These are phyloP conservation scores for Aspergillus saccharolyticus DNA, from an alignment of 495 filamentous ascomycete species.

Conservation along the genomic window DNA sequence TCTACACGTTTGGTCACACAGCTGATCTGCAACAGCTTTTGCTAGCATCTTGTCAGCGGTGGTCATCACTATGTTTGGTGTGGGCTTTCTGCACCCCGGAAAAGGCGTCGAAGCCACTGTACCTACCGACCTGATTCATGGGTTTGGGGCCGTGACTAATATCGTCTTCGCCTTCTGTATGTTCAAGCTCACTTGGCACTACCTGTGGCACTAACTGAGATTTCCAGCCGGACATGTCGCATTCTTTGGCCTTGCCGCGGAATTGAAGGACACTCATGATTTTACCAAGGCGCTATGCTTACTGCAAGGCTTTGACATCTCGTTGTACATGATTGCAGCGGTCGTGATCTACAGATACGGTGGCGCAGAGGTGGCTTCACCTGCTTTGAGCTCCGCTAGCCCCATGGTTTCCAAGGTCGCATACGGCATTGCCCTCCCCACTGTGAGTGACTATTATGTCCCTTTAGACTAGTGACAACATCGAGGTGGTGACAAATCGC, in stretches of 20 bases:
- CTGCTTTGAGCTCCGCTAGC: slow-evolving; percentile 67
- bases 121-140: slow-evolving; percentile 30
- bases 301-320: slow-evolving; percentile 59
- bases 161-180: slow-evolving; percentile 46
- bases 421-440: slow-evolving; percentile 75
- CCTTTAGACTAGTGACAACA: background rate
- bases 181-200: background rate
- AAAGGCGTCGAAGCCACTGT: slow-evolving; percentile 23
- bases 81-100: slow-evolving; percentile 43
- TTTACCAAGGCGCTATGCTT: slow-evolving; percentile 62
- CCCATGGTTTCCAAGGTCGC: slow-evolving; percentile 59
- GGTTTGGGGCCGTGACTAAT: slow-evolving; percentile 42
- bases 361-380: slow-evolving; percentile 60
- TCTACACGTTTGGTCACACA: background rate
- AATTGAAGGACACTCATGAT: slow-evolving; percentile 64
- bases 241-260: slow-evolving; percentile 72
- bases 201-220: background rate
- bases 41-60: slow-evolving; percentile 64
- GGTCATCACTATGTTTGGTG: slow-evolving; percentile 64
- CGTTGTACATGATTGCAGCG: slow-evolving; percentile 53
- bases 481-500: slow-evolving; percentile 9
- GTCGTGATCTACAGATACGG: slow-evolving; percentile 65
- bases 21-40: slow-evolving; percentile 47
- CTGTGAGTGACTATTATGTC: slow-evolving; percentile 32
- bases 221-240: slow-evolving; percentile 56